phyloP scores from a whole-genome alignment of 2,329 filamentous ascomycete species.

The Ceratocystis diversiconidia region DNA sequence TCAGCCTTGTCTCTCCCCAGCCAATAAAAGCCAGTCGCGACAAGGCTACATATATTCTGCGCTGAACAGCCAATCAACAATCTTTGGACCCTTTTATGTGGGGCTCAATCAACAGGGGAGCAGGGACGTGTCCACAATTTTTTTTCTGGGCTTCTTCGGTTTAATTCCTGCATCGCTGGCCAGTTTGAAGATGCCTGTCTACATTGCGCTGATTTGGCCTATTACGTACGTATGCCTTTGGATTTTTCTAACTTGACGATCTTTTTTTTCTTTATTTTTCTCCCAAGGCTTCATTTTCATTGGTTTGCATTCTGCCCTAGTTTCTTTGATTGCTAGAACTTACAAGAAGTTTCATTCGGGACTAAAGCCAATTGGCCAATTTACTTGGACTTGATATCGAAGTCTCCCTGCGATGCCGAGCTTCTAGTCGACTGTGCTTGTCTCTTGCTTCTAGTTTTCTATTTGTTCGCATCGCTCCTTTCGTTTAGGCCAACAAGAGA shows the following conservation, averaged over 20 bases:
- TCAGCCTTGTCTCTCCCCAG: conserved; percentile 13
- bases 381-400: background rate
- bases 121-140: conserved; percentile 14
- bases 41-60: conserved; percentile 4
- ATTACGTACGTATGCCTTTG: background rate
- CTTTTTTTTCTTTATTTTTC: background rate
- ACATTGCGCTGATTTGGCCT: conserved; percentile 6
- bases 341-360: background rate
- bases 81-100: background rate
- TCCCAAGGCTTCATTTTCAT: background rate
- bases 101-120: background rate
- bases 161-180: conserved; percentile 7
- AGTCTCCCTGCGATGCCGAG: background rate
- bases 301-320: background rate
- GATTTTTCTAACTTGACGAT: background rate
- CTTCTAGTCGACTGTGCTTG: background rate
- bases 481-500: background rate
- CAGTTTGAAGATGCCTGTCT: conserved; percentile 7
- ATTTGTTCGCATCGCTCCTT: background rate
- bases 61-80: background rate
- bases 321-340: background rate
- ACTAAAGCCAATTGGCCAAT: background rate
- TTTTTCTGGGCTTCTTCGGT: background rate
- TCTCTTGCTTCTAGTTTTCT: background rate
- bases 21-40: conserved; percentile 4